These are phyloP conservation scores for Paramecium sexaurelia DNA, from an alignment of 73 alveolate species.

Conservation along the genomic window DNA sequence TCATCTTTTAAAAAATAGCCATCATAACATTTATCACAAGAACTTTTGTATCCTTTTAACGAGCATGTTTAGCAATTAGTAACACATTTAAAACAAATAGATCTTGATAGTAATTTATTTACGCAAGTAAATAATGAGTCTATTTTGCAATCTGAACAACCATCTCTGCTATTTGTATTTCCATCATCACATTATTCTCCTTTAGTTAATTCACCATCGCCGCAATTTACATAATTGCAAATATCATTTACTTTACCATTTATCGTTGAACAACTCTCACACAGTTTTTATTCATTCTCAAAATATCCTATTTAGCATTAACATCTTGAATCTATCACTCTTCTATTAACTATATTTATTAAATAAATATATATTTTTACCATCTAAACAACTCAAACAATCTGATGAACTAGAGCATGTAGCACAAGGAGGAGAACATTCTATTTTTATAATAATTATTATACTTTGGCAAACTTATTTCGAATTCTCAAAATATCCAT, in stretches of 20 bases:
- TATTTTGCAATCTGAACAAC: conserved; percentile 41
- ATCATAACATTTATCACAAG: conserved; percentile 12
- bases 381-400: not conserved
- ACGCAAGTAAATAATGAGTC: conserved; percentile 65
- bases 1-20: not conserved
- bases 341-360: not conserved
- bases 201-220: not conserved
- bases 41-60: not conserved
- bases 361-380: not conserved
- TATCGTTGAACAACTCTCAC: not conserved
- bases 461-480: not conserved
- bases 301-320: not conserved
- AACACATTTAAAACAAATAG: conserved; percentile 25
- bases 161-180: conserved; percentile 9
- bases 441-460: not conserved
- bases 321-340: not conserved
- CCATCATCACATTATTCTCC: conserved; percentile 55
- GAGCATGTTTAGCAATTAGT: not conserved
- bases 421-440: not conserved
- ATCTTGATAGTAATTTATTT: not conserved
- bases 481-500: not conserved
- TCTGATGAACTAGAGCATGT: not conserved
- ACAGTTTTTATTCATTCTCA: not conserved
- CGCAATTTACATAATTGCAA: conserved; percentile 19
- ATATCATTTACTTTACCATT: not conserved